Evolutionary conservation across 73 alveolate species (phyloP).

Genomic region (Paramecium octaurelia): DNA sequence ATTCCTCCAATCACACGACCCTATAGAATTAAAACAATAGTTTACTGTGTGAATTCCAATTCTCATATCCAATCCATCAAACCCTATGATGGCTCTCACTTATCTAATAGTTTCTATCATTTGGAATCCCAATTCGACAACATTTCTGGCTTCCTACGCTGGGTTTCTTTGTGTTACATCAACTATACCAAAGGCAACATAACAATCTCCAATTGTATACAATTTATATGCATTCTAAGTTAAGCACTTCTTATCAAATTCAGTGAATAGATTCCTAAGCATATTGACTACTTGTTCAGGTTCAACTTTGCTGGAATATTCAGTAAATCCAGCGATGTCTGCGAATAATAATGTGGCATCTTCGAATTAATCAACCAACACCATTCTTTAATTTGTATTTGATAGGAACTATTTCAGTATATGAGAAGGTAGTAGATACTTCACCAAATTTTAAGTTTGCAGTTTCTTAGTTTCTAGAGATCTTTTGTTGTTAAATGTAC

Average conservation of each 20-base stretch:
- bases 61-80: slow-evolving; percentile 77
- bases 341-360: slow-evolving; percentile 84
- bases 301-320: slow-evolving; percentile 75
- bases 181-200: slow-evolving; percentile 84
- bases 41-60: slow-evolving; percentile 74
- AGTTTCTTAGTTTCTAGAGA: background rate
- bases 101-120: slow-evolving; percentile 86
- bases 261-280: slow-evolving; percentile 76
- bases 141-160: slow-evolving; percentile 80
- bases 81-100: slow-evolving; percentile 73
- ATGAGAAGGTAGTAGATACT: slow-evolving; percentile 54
- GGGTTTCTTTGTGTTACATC: slow-evolving; percentile 79
- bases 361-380: slow-evolving; percentile 77
- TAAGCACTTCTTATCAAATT: slow-evolving; percentile 79
- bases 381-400: slow-evolving; percentile 72
- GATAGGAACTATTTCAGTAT: slow-evolving; percentile 60
- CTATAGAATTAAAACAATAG: background rate
- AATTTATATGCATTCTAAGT: slow-evolving; percentile 79
- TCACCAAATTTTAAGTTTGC: background rate
- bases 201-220: slow-evolving; percentile 89
- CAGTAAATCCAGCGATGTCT: slow-evolving; percentile 89
- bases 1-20: slow-evolving; percentile 57
- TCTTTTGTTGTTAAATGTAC: slow-evolving; percentile 18
- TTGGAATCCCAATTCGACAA: slow-evolving; percentile 80
- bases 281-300: slow-evolving; percentile 82